Base-by-base conservation (phyloP, 2,329 filamentous ascomycete genomes). In the Colletotrichum horii region DNA sequence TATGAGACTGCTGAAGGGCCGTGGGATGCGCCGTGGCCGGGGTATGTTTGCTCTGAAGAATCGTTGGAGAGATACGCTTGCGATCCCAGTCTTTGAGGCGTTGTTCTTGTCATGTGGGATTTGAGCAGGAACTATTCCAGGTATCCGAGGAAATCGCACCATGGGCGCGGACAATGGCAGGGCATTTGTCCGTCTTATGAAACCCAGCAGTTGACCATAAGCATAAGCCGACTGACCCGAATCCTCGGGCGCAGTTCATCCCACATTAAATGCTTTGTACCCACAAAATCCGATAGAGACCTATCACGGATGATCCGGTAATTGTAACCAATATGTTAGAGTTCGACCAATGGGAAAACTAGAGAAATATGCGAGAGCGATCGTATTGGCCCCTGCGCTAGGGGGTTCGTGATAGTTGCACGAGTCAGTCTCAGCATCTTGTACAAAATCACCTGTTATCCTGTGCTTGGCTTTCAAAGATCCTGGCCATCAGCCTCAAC, bases 41-140 rank as follows among this genome's bases (percentile, higher is more conserved):
- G 74, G 14, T 76, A 56, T 48, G 52, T 70, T 26, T 76, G 70
- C 16, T 73, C 69, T 4, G 72, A 52, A 19, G 32, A 48, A 7
- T 58, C 58, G 8, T 56, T 76, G 34, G 61, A 73, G 11, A 32
- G 24, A 6, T 64, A 65, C n/a, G 32, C 19, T 12, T 74, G 74
- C 34, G 84, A 69, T 22, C 43, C n/a, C n/a, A 52, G 43, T 22
- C 43, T 52, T 52, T 52, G 43, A 52, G n/a, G 43, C n/a, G n/a
- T 14, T 11, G n/a, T 22, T 22, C 43, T 52, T 52, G n/a, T 22
- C 43, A 52, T 22, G 6, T n/a, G 7, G 11, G 14, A 22, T 22
- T 22, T 6, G 12, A n/a, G 14, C 43, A 52, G n/a, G 8, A 22
- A n/a, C 43, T 22, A 52, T 22, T 52, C 24, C 6, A 52, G 7